Base-by-base conservation (phyloP, 805 yeast genomes). In the Vanderwaltozyma polyspora region DNA sequence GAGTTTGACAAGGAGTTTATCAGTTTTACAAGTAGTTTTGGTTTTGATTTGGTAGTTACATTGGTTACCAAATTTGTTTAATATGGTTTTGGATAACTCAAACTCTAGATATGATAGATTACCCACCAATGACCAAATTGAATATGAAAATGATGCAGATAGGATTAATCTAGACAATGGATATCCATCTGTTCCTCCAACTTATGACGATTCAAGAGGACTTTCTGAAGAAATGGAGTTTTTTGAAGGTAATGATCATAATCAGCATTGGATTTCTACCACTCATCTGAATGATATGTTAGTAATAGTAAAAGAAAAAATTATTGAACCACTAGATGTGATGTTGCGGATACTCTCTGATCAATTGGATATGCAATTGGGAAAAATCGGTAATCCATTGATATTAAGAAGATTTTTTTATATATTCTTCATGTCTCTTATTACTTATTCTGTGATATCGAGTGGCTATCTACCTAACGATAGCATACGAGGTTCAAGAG, bases 351-450 rank as follows among this genome's bases (percentile, higher is more conserved):
- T 23, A 9, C 3, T 25, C 2, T 43, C 50, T 36, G 50, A 59
- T 28, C 64, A 66, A 32, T 57, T 72, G 32, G 94, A 85, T 44
- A 55, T 60, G 21, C 54, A 64, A 22, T 58, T 86, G 11, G 63
- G 76, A n/a, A 68, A 70, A 39, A 43, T 80, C 14, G 94, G 94
- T 5, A 84, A 86, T 48, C 95, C 95, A 4, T 59, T 84, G 31
- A 77, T 87, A 25, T 74, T 85, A 15, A 79, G 78, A 45, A 62
- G 95, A 30, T 62, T 86, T 17, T 49, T 80, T 1, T 83, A 83
- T 46, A 79, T 87, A 8, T 43, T 74, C 2, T 49, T 76, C 28
- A 69, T 83, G 37, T 69, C 81, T 12, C 35, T 62, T 0, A 44
- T 77, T 3, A 59, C 80, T 3, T 74, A 74, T 42, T 46, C 68